Percentiles rank a stretch among this genome's conserved stretches.
These are phyloP conservation scores for Dothistroma pini DNA, from an alignment of 2,329 filamentous ascomycete genomes.

Conservation along the genomic window DNA sequence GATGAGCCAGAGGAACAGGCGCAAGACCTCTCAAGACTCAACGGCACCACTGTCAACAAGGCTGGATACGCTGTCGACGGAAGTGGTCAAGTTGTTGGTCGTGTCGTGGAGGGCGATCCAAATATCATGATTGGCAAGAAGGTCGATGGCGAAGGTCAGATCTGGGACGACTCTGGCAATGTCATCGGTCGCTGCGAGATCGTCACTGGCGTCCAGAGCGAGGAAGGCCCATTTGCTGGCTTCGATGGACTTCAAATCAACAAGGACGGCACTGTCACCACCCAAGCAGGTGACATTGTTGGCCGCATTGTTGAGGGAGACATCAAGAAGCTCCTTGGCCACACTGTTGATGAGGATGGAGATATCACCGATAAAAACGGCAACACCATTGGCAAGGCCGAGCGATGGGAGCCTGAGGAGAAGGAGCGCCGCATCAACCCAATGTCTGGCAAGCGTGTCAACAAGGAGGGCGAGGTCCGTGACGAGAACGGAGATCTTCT, in stretches of 20 bases:
- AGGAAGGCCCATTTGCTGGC: slow-evolving; percentile 58
- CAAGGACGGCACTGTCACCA: slow-evolving; percentile 56
- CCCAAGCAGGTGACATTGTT: slow-evolving; percentile 44
- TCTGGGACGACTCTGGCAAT: slow-evolving; percentile 61
- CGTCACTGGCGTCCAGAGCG: slow-evolving; percentile 46
- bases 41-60: slow-evolving; percentile 62
- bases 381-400: slow-evolving; percentile 51
- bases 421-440: slow-evolving; percentile 56
- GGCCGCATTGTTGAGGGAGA: slow-evolving; percentile 51
- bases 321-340: slow-evolving; percentile 49
- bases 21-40: slow-evolving; percentile 57
- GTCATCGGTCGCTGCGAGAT: slow-evolving; percentile 58
- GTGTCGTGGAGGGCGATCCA: slow-evolving; percentile 55
- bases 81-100: slow-evolving; percentile 56
- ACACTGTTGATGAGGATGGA: slow-evolving; percentile 51
- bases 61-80: slow-evolving; percentile 59
- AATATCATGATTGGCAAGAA: slow-evolving; percentile 57
- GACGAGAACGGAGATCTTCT: slow-evolving; percentile 50
- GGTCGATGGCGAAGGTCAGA: slow-evolving; percentile 60
- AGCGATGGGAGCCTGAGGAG: slow-evolving; percentile 53
- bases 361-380: slow-evolving; percentile 54
- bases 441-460: slow-evolving; percentile 55
- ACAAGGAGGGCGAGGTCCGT: slow-evolving; percentile 52
- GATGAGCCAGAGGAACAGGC: slow-evolving; percentile 46
- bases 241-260: slow-evolving; percentile 55